Percentiles rank a stretch among this genome's conserved stretches.
phyloP scores from a whole-genome alignment of 208 protist genomes.

The Acanthamoeba rhysodes region DNA sequence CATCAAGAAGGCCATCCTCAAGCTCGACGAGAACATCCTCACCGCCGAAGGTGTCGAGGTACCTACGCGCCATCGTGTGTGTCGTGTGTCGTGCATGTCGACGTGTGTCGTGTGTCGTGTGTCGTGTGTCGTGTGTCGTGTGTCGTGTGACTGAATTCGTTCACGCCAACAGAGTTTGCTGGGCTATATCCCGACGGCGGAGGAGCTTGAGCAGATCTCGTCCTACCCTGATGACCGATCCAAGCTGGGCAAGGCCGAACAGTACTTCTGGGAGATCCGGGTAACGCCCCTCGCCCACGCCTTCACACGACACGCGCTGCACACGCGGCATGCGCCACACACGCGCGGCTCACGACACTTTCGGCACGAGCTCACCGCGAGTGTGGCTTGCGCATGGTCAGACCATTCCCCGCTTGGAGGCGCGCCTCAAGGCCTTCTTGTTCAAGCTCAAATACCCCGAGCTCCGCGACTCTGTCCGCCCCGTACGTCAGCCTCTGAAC shows the following conservation, averaged over 20 bases:
- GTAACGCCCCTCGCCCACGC: too few species aligned
- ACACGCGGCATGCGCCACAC: too few species aligned
- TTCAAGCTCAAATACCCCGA: conserved; percentile 30
- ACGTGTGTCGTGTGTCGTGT: too few species aligned
- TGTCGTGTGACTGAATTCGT: neutral
- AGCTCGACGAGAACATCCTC: neutral
- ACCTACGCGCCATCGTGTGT: neutral
- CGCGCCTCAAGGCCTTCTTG: neutral
- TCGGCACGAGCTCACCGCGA: neutral
- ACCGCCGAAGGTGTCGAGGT: neutral
- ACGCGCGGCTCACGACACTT: too few species aligned
- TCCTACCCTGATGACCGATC: neutral
- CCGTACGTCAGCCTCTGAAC: neutral
- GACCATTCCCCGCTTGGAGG: too few species aligned
- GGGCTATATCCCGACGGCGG: neutral
- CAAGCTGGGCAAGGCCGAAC: conserved; percentile 64
- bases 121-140: too few species aligned
- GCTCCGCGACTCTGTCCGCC: neutral
- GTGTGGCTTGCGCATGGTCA: too few species aligned
- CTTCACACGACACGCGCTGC: too few species aligned
- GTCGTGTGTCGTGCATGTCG: neutral
- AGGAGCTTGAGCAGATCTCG: neutral
- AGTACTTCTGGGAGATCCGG: conserved; percentile 14
- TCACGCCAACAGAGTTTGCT: neutral
- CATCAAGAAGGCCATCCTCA: conserved; percentile 24